Conservation (phyloP, 2,329 filamentous ascomycete genomes). For the Didymosphaeria variabile region DNA sequence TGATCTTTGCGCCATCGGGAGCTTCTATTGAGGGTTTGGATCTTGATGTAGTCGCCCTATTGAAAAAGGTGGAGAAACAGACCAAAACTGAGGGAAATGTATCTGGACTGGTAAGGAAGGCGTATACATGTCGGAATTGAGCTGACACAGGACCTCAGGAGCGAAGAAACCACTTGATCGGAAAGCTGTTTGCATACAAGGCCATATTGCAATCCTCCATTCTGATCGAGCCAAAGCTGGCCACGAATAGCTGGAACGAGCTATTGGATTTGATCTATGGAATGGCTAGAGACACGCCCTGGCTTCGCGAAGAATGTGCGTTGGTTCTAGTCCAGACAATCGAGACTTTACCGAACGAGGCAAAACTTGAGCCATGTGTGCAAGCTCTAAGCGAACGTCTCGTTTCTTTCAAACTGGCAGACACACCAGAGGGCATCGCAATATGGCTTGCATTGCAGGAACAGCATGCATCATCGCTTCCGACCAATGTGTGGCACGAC, state of each 20-base stretch:
- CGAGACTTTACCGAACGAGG: constrained; percentile 59
- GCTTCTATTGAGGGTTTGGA: constrained; percentile 43
- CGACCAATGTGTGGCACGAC: constrained; percentile 75
- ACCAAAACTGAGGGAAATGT: constrained; percentile 62
- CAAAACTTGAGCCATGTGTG: constrained; percentile 63
- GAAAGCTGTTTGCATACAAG: constrained; percentile 86
- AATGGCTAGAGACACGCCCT: constrained; percentile 82
- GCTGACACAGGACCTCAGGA: constrained; percentile 67
- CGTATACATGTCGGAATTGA: background rate
- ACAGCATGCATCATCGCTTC: constrained; percentile 70
- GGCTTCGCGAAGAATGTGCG: constrained; percentile 88
- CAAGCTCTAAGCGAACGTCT: constrained; percentile 71
- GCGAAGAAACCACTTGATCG: constrained; percentile 84
- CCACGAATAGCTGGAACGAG: constrained; percentile 67
- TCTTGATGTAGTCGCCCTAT: constrained; percentile 53
- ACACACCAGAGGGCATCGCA: constrained; percentile 87
- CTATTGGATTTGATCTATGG: constrained; percentile 78
- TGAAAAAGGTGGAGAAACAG: constrained; percentile 62
- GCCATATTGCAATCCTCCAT: constrained; percentile 83
- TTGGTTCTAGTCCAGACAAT: constrained; percentile 80
- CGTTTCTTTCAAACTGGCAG: constrained; percentile 71
- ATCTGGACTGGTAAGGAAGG: constrained; percentile 60
- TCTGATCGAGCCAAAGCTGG: constrained; percentile 67
- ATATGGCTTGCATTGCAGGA: constrained; percentile 80
- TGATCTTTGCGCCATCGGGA: constrained; percentile 67